Conservation (phyloP, 73 alveolate species). For the Tetrahymena borealis region DNA sequence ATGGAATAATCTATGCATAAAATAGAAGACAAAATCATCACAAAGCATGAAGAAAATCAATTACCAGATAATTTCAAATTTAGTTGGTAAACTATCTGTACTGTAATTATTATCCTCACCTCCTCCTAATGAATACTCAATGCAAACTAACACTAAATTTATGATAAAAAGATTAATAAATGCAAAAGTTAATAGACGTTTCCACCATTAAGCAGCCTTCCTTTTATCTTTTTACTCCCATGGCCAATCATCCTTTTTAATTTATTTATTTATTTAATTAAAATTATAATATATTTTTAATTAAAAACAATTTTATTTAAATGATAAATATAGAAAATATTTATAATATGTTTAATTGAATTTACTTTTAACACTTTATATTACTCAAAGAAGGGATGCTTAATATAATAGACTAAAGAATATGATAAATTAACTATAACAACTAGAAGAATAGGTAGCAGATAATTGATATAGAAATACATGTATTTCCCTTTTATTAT, state of each 20-base stretch:
- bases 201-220: slow-evolving; percentile 2
- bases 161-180: background rate
- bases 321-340: no score
- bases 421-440: no score
- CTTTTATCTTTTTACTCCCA: slow-evolving; percentile 48
- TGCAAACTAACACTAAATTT: no score
- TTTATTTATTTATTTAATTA: no score
- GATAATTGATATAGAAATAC: no score
- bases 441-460: no score
- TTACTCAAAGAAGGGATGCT: slow-evolving; percentile 57
- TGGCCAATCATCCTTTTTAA: slow-evolving; percentile 68
- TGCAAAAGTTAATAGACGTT: slow-evolving; percentile 3
- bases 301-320: no score
- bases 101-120: slow-evolving; percentile 2
- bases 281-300: no score
- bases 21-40: slow-evolving; percentile 55
- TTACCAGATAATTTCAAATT: slow-evolving; percentile 30
- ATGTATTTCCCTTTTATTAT: no score
- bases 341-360: background rate
- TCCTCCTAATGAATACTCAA: no score
- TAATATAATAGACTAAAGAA: slow-evolving; percentile 33
- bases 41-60: slow-evolving; percentile 47
- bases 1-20: slow-evolving; percentile 60
- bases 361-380: slow-evolving; percentile 34
- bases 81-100: slow-evolving; percentile 34